A percentile compares a stretch with the other conserved stretches of the same genome.
Evolutionary conservation across 2,329 filamentous ascomycete species (phyloP).

Genomic region (Keithomyces neogunnii): DNA sequence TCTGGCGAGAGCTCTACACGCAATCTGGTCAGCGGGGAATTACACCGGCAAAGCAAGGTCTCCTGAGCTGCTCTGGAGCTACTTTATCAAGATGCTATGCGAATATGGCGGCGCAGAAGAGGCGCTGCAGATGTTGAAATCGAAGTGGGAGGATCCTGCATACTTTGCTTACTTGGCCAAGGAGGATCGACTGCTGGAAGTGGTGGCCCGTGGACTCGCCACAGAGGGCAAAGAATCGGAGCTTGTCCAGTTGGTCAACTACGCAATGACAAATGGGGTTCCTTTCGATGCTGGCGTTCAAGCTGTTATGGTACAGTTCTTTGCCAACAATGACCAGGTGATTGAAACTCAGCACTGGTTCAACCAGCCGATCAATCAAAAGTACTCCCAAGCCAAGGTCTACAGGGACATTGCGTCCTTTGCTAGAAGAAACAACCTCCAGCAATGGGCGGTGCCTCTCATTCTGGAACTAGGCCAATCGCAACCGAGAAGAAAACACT

Average conservation of each 20-base stretch:
- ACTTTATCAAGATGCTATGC: conserved; percentile 34
- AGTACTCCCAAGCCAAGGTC: conserved; percentile 12
- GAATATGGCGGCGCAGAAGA: conserved; percentile 46
- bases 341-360: conserved; percentile 63
- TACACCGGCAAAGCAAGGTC: conserved; percentile 12
- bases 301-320: conserved; percentile 52
- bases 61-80: conserved; percentile 19
- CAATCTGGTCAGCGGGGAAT: conserved; percentile 14
- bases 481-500: conserved; percentile 44
- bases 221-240: conserved; percentile 49
- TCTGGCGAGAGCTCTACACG: conserved; percentile 37
- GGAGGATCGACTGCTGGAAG: conserved; percentile 16
- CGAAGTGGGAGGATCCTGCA: conserved; percentile 19
- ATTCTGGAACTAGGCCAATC: conserved; percentile 44
- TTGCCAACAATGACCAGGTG: conserved; percentile 47
- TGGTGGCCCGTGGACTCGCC: conserved; percentile 47
- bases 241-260: conserved; percentile 45
- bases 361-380: conserved; percentile 37
- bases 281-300: conserved; percentile 38
- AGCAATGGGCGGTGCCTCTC: conserved; percentile 53
- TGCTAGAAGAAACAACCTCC: conserved; percentile 49
- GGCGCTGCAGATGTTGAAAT: conserved; percentile 35
- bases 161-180: conserved; percentile 13
- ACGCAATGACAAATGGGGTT: conserved; percentile 39
- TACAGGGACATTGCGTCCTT: conserved; percentile 32